A percentile compares a stretch with the other conserved stretches of the same genome.
Evolutionary conservation across 345 rosid species (phyloP).

Genomic region (Tarenaya hassleriana): DNA sequence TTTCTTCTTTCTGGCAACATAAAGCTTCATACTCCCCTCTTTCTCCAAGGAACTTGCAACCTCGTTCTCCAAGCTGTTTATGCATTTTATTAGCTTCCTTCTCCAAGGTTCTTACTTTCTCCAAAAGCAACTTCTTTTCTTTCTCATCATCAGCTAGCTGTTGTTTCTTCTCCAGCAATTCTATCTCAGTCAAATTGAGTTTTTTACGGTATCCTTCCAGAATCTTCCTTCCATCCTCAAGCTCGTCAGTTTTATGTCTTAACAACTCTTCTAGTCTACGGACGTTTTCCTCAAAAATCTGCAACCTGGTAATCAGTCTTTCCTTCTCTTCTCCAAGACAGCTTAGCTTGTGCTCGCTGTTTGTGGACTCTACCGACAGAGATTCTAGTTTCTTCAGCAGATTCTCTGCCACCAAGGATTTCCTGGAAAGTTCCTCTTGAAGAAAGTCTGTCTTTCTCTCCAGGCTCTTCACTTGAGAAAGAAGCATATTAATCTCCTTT

Average conservation of each 20-base stretch:
- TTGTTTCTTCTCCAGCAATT: constrained; percentile 31
- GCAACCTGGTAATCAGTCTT: constrained; percentile 26
- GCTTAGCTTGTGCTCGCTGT: constrained; percentile 29
- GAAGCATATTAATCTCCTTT: constrained; percentile 32
- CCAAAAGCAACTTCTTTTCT: constrained; percentile 25
- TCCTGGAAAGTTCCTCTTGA: constrained; percentile 34
- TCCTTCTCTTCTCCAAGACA: constrained; percentile 38
- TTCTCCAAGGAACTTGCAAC: constrained; percentile 24
- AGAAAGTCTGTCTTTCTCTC: constrained; percentile 37
- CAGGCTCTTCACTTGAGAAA: constrained; percentile 35
- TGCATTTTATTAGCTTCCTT: constrained; percentile 36
- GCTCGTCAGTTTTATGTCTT: constrained; percentile 32
- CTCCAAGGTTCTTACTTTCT: constrained; percentile 38
- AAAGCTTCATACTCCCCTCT: constrained; percentile 36
- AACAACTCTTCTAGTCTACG: constrained; percentile 37
- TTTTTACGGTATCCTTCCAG: constrained; percentile 35
- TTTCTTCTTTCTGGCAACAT: constrained; percentile 37
- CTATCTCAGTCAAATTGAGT: constrained; percentile 28
- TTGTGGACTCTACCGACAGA: constrained; percentile 21
- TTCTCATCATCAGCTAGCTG: constrained; percentile 36
- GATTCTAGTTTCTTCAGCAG: constrained; percentile 30
- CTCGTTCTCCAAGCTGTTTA: constrained; percentile 23
- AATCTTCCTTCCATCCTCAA: constrained; percentile 33
- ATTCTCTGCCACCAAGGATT: constrained; percentile 32
- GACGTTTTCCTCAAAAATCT: constrained; percentile 38